These are phyloP conservation scores for Phytophthora uliginosa DNA, from an alignment of 352 stramenopile genomes.

Conservation along the genomic window DNA sequence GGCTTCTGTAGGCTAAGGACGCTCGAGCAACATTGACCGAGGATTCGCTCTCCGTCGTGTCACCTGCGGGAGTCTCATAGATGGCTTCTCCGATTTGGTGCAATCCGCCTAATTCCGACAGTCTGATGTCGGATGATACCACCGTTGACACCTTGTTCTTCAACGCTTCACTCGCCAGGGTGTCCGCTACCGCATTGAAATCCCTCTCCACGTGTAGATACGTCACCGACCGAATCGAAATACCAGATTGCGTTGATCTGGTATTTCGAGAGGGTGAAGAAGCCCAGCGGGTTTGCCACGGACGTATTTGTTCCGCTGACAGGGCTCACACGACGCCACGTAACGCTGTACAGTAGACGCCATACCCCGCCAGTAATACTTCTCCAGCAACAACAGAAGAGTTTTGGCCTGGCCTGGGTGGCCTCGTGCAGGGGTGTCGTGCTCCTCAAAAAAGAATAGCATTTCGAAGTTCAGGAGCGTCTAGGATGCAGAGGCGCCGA, in stretches of 20 bases:
- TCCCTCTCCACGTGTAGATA: no score
- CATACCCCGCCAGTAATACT: conserved; percentile 3
- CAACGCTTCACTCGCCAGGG: no score
- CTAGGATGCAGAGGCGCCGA: background rate
- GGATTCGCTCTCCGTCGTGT: no score
- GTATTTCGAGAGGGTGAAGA: background rate
- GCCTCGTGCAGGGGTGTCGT: background rate
- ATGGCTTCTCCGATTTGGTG: no score
- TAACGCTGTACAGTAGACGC: background rate
- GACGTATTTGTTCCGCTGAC: background rate
- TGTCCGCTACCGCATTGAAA: no score
- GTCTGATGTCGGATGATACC: no score
- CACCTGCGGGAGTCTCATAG: no score
- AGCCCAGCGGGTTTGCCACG: background rate
- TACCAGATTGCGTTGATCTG: background rate
- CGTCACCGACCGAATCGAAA: no score
- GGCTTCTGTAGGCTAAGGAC: no score
- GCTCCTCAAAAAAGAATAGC: background rate
- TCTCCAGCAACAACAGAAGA: background rate
- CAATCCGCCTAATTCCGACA: no score
- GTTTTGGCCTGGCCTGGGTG: background rate
- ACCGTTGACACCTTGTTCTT: no score
- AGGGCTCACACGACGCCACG: background rate
- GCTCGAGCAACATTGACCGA: no score
- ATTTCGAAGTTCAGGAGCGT: background rate